Base-by-base conservation (phyloP, 1,284 basidiomycete species). In the Leccinum fallax region DNA sequence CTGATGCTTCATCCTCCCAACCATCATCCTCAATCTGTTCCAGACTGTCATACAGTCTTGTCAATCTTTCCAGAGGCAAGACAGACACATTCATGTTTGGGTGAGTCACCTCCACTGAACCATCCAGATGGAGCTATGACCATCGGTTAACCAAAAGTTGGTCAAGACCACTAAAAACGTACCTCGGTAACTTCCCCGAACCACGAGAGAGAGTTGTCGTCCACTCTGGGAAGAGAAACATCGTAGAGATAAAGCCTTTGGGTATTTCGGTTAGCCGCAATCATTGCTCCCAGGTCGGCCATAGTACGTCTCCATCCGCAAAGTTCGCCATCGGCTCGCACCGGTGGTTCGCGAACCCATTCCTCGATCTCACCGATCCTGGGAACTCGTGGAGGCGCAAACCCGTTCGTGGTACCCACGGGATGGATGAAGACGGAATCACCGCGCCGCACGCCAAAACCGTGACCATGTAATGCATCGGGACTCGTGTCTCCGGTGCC, bases 371-470 rank as follows among this genome's bases (percentile, higher is more conserved):
- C 92, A 32, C 92, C 92, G 43, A 94, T 89, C 58, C 83, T 81
- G 5, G 93, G 91, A 53, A 94, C 87, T 63, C 81, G 78, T 2
- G 91, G 90, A 11, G 78, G 73, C 43, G 80, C 72, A 36, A 82
- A 82, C n/a, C 91, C 91, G 69, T 93, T 94, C 15, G 83, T 87
- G 32, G 79, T 78, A 19, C 84, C 86, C 64, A 82, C 80, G 8
- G 77, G 77, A 74, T 92, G 89, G 59, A 95, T 81, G 66, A 98
- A 88, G 16, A 97, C 93, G 62, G 88, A 85, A 69, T 96, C 93
- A 11, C 94, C 93, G 24, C 92, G 83, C 54, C 87, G 85, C 28
- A 96, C 87, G n/a, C 85, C 86, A 49, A 89, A 87, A 65, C 77
- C 67, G 46, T 77, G 66, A 65, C 77, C 66, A 53, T 79, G 75